These are phyloP conservation scores for Zelonia costaricensis DNA, from an alignment of 208 protist genomes.

Conservation along the genomic window DNA sequence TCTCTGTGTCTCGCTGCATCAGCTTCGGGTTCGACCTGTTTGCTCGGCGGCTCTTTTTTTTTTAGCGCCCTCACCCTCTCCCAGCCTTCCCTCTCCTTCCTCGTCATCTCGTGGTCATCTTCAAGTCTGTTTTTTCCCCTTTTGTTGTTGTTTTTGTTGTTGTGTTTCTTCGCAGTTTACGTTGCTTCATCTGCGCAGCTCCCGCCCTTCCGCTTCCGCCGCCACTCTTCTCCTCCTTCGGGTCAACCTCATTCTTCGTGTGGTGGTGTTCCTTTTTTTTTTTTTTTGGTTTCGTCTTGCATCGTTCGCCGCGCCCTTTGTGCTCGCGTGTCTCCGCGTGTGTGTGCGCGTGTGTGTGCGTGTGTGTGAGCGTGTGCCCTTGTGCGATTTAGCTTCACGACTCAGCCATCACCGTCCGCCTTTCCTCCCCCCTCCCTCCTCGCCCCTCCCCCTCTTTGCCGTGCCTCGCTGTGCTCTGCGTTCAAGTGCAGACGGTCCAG, in stretches of 20 bases:
- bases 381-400: not conserved
- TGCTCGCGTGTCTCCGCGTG: not conserved
- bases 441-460: not conserved
- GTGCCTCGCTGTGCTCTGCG: too few species aligned
- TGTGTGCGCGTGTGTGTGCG: not conserved
- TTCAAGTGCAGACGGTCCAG: too few species aligned
- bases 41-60: not conserved
- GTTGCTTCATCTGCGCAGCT: not conserved
- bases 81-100: not conserved
- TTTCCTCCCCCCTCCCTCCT: not conserved
- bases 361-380: not conserved
- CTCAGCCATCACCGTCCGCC: not conserved
- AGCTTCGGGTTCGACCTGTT: not conserved
- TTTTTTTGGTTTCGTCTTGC: not conserved
- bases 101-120: too few species aligned
- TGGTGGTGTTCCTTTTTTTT: too few species aligned
- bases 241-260: too few species aligned
- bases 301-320: not conserved
- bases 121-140: too few species aligned
- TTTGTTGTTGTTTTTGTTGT: not conserved
- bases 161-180: not conserved
- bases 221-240: not conserved
- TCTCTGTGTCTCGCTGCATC: too few species aligned
- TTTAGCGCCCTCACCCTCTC: not conserved
- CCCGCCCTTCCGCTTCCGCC: not conserved